Evolutionary conservation across 768 basidiomycete species (phyloP).

Genomic region (Candolleomyces eurysporus): DNA sequence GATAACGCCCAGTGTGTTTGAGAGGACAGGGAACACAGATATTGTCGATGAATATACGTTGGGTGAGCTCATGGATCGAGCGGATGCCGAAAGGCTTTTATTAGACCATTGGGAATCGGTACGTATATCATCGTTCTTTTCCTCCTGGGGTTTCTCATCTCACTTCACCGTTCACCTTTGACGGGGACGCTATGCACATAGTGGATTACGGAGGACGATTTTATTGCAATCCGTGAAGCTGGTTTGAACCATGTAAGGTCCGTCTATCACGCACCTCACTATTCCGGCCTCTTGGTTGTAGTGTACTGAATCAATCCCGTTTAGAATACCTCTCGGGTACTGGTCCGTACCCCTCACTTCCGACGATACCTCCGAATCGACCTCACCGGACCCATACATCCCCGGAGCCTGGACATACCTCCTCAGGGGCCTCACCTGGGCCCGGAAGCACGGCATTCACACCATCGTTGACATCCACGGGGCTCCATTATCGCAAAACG

Average conservation of each 20-base stretch:
- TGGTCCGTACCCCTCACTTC: constrained; percentile 75
- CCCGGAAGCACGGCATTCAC: constrained; percentile 55
- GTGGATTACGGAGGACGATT: constrained; percentile 72
- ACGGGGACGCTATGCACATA: constrained; percentile 10
- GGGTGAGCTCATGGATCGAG: constrained; percentile 47
- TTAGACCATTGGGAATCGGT: constrained; percentile 57
- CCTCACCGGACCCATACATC: constrained; percentile 51
- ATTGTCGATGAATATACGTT: constrained; percentile 66
- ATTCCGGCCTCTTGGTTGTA: neutral
- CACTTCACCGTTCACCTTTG: constrained; percentile 6
- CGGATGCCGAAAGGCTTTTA: constrained; percentile 41
- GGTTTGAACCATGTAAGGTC: constrained; percentile 74
- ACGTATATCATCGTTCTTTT: constrained; percentile 9
- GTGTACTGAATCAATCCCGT: neutral
- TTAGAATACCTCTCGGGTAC: constrained; percentile 69
- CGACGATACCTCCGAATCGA: constrained; percentile 46
- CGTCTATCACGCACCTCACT: constrained; percentile 8
- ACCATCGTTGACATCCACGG: constrained; percentile 80
- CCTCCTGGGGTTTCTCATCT: neutral
- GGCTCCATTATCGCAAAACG: constrained; percentile 63
- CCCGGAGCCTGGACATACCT: constrained; percentile 72
- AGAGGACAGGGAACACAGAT: constrained; percentile 52
- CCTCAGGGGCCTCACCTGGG: constrained; percentile 62
- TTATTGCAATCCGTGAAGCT: constrained; percentile 59
- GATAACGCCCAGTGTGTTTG: constrained; percentile 77